A percentile compares a stretch with the other conserved stretches of the same genome.
Conservation (phyloP, 1,284 basidiomycete species). For the Naganishia liquefaciens region DNA sequence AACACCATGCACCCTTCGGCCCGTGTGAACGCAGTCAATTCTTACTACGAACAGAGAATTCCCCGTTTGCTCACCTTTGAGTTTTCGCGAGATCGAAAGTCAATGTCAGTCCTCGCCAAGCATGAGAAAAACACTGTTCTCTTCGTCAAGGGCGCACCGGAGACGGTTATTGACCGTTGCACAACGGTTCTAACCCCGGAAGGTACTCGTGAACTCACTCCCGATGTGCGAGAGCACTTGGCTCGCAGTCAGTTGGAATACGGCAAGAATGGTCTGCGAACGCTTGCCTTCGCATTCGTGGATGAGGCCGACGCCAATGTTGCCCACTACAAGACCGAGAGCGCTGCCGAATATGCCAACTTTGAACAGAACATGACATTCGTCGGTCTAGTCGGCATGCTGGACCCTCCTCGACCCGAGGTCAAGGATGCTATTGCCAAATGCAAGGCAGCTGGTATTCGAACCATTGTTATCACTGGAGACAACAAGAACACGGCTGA, state of each 20-base stretch:
- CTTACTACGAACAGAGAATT: slow-evolving; percentile 72
- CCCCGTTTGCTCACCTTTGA: slow-evolving; percentile 88
- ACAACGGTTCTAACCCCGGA: slow-evolving; percentile 70
- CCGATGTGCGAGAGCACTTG: slow-evolving; percentile 64
- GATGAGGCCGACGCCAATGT: slow-evolving; percentile 75
- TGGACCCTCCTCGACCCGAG: slow-evolving; percentile 96
- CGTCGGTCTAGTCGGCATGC: slow-evolving; percentile 94
- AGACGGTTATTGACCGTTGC: slow-evolving; percentile 88
- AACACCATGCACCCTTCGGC: slow-evolving; percentile 61
- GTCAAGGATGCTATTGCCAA: slow-evolving; percentile 82
- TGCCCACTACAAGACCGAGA: slow-evolving; percentile 75
- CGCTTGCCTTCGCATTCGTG: slow-evolving; percentile 85
- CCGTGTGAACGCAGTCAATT: slow-evolving; percentile 80
- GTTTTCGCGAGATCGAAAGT: slow-evolving; percentile 96
- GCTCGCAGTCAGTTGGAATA: slow-evolving; percentile 68
- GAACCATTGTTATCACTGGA: slow-evolving; percentile 96
- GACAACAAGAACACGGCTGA: slow-evolving; percentile 98
- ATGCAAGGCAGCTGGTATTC: slow-evolving; percentile 89
- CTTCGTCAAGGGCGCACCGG: slow-evolving; percentile 94
- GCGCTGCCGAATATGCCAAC: slow-evolving; percentile 74
- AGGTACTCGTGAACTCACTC: slow-evolving; percentile 63
- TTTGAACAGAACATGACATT: slow-evolving; percentile 92
- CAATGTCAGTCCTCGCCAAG: slow-evolving; percentile 92
- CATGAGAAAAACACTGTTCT: slow-evolving; percentile 63
- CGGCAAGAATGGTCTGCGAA: slow-evolving; percentile 79